phyloP scores from a whole-genome alignment of 169 alveolate genomes.

The Plasmodium yoelii region DNA sequence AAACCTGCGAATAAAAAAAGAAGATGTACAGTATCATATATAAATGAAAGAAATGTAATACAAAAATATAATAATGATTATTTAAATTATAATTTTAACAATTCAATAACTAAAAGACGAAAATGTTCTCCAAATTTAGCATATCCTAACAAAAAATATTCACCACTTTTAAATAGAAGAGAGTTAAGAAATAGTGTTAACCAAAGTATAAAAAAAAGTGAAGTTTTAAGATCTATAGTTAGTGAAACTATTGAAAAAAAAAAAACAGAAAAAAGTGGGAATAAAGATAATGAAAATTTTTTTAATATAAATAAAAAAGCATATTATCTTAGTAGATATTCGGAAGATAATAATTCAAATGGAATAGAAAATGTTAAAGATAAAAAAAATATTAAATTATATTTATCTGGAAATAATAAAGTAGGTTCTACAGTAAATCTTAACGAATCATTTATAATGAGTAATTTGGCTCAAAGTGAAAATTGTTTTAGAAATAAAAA shows the following conservation, averaged over 20 bases:
- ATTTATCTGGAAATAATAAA: not conserved
- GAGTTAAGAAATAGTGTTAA: constrained; percentile 44
- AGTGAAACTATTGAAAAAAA: constrained; percentile 25
- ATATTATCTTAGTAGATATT: constrained; percentile 14
- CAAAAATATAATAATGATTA: constrained; percentile 25
- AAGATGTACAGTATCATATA: constrained; percentile 42
- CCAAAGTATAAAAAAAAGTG: constrained; percentile 59
- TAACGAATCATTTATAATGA: constrained; percentile 49
- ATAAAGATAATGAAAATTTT: constrained; percentile 11
- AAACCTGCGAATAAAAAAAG: constrained; percentile 37
- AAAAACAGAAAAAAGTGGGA: not conserved
- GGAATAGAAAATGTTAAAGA: not conserved
- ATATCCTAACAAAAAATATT: not conserved
- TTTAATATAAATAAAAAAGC: constrained; percentile 2
- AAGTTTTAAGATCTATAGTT: constrained; percentile 39
- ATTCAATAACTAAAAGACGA: constrained; percentile 36
- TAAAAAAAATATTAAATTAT: not conserved
- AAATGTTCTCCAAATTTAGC: constrained; percentile 17
- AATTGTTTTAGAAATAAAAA: constrained; percentile 18
- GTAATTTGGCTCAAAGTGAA: constrained; percentile 57
- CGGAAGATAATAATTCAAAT: not conserved
- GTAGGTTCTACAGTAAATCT: not conserved
- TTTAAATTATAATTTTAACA: constrained; percentile 45
- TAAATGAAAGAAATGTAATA: constrained; percentile 3
- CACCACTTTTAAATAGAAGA: constrained; percentile 41